These are phyloP conservation scores for Geotrichum fermentans DNA, from an alignment of 1,139 yeast species.

Conservation along the genomic window DNA sequence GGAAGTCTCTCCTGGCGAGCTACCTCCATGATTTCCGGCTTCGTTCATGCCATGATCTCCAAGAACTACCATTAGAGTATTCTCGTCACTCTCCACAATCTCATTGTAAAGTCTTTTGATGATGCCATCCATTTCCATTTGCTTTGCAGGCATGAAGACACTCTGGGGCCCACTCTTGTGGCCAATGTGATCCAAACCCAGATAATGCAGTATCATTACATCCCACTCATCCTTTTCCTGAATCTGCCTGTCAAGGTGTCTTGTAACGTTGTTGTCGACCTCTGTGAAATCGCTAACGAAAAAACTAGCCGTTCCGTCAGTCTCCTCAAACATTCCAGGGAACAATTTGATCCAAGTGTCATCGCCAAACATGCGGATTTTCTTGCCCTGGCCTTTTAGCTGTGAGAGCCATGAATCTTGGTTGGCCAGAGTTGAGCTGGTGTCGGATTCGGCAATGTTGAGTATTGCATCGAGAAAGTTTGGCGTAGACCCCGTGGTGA, in stretches of 20 bases:
- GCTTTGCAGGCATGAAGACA: slow-evolving; percentile 73
- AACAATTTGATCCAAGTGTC: slow-evolving; percentile 95
- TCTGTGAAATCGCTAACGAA: slow-evolving; percentile 92
- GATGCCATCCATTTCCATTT: slow-evolving; percentile 75
- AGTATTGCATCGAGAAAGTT: slow-evolving; percentile 92
- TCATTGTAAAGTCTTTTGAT: slow-evolving; percentile 50
- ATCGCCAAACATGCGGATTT: slow-evolving; percentile 85
- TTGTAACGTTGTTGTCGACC: slow-evolving; percentile 87
- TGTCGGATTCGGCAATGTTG: slow-evolving; percentile 88
- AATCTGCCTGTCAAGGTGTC: slow-evolving; percentile 66
- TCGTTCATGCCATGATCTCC: slow-evolving; percentile 95
- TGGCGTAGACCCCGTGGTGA: slow-evolving; percentile 93
- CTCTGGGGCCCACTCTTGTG: slow-evolving; percentile 93
- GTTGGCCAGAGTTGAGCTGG: slow-evolving; percentile 63
- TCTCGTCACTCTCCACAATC: slow-evolving; percentile 39
- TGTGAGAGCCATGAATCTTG: slow-evolving; percentile 90
- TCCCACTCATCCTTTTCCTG: slow-evolving; percentile 57
- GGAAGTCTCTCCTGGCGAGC: slow-evolving; percentile 85
- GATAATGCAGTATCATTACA: slow-evolving; percentile 76
- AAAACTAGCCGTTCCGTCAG: slow-evolving; percentile 89
- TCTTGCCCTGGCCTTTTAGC: slow-evolving; percentile 43
- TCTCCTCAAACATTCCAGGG: slow-evolving; percentile 56
- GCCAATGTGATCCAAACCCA: slow-evolving; percentile 95
- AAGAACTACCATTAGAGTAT: slow-evolving; percentile 66
- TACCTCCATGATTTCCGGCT: slow-evolving; percentile 94